Conservation (phyloP, 1,284 basidiomycete species). For the Cystobasidiaceae sp. region DNA sequence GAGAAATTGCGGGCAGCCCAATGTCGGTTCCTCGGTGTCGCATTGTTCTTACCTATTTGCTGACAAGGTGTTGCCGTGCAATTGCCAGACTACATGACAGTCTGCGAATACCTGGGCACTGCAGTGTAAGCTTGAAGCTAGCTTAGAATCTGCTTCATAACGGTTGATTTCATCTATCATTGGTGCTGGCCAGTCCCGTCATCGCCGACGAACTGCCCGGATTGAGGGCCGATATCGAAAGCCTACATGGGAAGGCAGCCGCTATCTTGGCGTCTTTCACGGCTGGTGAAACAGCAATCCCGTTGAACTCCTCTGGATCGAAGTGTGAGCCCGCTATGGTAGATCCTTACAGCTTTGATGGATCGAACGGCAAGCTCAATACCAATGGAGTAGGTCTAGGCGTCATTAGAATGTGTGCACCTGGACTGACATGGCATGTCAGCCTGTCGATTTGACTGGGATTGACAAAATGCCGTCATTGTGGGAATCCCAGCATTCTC, state of each 20-base stretch:
- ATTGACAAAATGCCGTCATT: no score
- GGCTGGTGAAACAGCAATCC: neutral
- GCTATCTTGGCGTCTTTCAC: neutral
- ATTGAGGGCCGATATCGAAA: no score
- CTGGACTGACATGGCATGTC: no score
- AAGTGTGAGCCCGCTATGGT: no score
- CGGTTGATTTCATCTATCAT: neutral
- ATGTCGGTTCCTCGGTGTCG: neutral
- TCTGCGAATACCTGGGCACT: conserved; percentile 17
- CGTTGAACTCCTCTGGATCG: neutral
- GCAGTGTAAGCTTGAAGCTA: neutral
- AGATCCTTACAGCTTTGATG: no score
- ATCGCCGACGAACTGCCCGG: neutral
- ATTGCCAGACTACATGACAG: conserved; percentile 8
- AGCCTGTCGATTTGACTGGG: no score
- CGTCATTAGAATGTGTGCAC: no score
- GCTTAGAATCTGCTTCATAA: neutral
- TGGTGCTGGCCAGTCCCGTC: neutral
- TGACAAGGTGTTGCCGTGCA: neutral
- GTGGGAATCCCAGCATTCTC: no score
- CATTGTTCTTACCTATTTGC: neutral
- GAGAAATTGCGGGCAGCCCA: neutral
- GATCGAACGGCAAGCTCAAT: no score
- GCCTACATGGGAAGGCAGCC: no score
- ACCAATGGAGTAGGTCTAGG: no score